Percentiles rank a stretch among this genome's conserved stretches.
phyloP scores from a whole-genome alignment of 1,139 yeast genomes.

The Yamadazyma membranifaciens region DNA sequence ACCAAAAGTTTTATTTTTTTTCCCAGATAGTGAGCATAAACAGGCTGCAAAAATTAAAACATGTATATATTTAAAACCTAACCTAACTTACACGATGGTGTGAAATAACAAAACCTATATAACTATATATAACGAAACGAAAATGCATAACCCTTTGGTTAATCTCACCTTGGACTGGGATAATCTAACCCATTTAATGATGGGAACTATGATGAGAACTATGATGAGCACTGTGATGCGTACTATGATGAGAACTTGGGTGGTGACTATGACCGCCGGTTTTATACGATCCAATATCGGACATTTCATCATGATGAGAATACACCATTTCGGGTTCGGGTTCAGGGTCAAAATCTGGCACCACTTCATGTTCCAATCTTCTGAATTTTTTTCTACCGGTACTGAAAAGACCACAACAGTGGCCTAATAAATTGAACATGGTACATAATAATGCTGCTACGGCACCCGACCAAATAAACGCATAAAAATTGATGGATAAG shows the following conservation, averaged over 20 bases:
- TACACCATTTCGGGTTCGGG: slow-evolving; percentile 27
- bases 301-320: slow-evolving; percentile 19
- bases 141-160: background rate
- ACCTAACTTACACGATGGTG: background rate
- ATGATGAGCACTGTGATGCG: too few species aligned
- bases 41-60: background rate
- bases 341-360: slow-evolving; percentile 20
- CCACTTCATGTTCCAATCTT: slow-evolving; percentile 25
- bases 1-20: too few species aligned
- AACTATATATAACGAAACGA: background rate
- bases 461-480: slow-evolving; percentile 42
- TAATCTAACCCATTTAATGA: background rate
- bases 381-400: slow-evolving; percentile 33
- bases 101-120: background rate
- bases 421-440: slow-evolving; percentile 39
- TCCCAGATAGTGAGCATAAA: background rate
- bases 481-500: slow-evolving; percentile 43
- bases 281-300: slow-evolving; percentile 9
- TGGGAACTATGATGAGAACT: slow-evolving; percentile 1
- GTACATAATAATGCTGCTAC: slow-evolving; percentile 37
- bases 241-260: background rate
- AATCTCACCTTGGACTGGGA: too few species aligned
- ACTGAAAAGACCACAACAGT: slow-evolving; percentile 43
- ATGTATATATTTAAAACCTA: slow-evolving; percentile 5
- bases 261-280: slow-evolving; percentile 3